Percentiles rank a stretch among this genome's conserved stretches.
Conservation (phyloP, 192 early-diverging fungal genomes). For the Mortierella hygrophila region DNA sequence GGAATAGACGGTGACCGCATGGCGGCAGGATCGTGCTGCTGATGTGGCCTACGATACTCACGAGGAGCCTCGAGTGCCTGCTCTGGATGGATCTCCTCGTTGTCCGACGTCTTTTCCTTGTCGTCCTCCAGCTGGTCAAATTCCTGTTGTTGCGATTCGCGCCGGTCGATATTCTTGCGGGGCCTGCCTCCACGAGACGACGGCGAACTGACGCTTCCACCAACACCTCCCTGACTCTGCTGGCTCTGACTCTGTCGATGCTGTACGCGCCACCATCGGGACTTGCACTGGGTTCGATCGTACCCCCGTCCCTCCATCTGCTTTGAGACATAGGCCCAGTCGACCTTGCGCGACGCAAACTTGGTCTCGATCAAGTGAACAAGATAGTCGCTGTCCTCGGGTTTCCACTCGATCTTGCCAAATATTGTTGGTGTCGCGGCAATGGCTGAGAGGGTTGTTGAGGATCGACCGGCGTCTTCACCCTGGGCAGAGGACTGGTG, state of each 20-base stretch:
- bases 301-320: slow-evolving; percentile 56
- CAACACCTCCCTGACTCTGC: slow-evolving; percentile 1
- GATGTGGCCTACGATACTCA: background rate
- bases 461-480: slow-evolving; percentile 10
- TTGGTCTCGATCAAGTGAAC: slow-evolving; percentile 50
- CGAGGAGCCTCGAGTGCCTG: background rate
- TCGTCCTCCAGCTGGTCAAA: background rate
- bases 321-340: slow-evolving; percentile 53
- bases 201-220: slow-evolving; percentile 9
- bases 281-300: slow-evolving; percentile 55
- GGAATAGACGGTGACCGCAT: background rate
- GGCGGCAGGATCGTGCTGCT: background rate
- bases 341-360: slow-evolving; percentile 52
- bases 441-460: slow-evolving; percentile 23
- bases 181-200: slow-evolving; percentile 16
- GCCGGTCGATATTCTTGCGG: slow-evolving; percentile 18
- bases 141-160: background rate
- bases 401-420: slow-evolving; percentile 56
- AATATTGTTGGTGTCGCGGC: slow-evolving; percentile 44
- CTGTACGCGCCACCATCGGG: slow-evolving; percentile 54
- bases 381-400: slow-evolving; percentile 51
- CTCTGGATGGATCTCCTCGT: background rate
- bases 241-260: slow-evolving; percentile 44
- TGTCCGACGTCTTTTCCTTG: background rate
- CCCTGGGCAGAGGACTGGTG: background rate